phyloP scores from a whole-genome alignment of 805 yeast genomes.

The Pichia cephalocereana region DNA sequence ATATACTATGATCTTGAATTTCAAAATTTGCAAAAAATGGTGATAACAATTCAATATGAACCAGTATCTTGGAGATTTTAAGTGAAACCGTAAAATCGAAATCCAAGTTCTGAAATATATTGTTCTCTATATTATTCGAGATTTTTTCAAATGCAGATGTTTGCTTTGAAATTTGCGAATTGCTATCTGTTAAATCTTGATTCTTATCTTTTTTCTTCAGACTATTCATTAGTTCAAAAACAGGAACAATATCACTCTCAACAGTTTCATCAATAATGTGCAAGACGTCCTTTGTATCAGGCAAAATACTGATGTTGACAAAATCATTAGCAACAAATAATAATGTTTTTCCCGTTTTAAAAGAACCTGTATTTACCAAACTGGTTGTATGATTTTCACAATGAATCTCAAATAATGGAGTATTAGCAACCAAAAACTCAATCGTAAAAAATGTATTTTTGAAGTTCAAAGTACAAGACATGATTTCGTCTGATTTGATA shows the following conservation, averaged over 20 bases:
- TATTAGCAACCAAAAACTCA: constrained; percentile 6
- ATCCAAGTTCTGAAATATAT: not conserved
- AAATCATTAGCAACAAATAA: constrained; percentile 11
- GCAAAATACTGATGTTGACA: constrained; percentile 11
- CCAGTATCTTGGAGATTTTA: not conserved
- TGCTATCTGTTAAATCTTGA: not conserved
- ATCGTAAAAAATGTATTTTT: constrained; percentile 5
- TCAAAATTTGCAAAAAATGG: constrained; percentile 9
- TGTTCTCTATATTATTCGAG: not conserved
- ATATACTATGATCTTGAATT: constrained; percentile 3
- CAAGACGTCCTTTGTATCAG: constrained; percentile 17
- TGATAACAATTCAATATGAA: constrained; percentile 8
- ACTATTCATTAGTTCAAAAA: not conserved
- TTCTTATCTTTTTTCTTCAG: not conserved
- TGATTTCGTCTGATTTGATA: constrained; percentile 7
- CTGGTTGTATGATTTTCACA: constrained; percentile 9
- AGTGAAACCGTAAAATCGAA: constrained; percentile 1
- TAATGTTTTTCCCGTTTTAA: constrained; percentile 17
- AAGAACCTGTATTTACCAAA: constrained; percentile 16
- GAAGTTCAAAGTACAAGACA: constrained; percentile 18
- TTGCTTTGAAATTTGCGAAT: not conserved
- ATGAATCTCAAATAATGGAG: constrained; percentile 10
- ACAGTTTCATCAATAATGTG: not conserved
- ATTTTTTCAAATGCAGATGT: not conserved
- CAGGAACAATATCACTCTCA: not conserved